Evolutionary conservation across 148 eudicot genomes (phyloP).

Genomic region (Pharnaceum exiguum): DNA sequence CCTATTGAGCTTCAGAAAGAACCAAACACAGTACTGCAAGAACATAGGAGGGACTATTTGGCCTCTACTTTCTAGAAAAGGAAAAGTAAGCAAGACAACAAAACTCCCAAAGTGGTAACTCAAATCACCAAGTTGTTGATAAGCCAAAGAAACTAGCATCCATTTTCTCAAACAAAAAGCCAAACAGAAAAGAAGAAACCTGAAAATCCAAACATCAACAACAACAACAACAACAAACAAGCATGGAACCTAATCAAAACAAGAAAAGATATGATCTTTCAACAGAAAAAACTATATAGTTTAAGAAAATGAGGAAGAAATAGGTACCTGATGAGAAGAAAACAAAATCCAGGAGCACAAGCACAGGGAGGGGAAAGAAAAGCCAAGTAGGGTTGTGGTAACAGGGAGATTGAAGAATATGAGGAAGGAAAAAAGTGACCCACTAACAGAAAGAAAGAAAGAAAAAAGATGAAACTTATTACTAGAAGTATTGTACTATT

Average conservation of each 20-base stretch:
- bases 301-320: background rate
- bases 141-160: constrained; percentile 1
- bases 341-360: background rate
- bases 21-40: constrained; percentile 7
- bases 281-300: background rate
- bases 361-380: background rate
- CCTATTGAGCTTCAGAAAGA: constrained; percentile 2
- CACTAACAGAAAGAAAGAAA: constrained; percentile 6
- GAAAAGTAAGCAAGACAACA: constrained; percentile 4
- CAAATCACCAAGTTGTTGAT: background rate
- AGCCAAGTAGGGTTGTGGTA: background rate
- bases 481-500: background rate
- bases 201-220: background rate
- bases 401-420: background rate
- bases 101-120: constrained; percentile 13
- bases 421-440: constrained; percentile 8
- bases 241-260: background rate
- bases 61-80: background rate
- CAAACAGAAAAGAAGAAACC: background rate
- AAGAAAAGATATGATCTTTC: too few species aligned
- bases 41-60: background rate
- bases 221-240: background rate
- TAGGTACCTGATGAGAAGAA: constrained; percentile 18
- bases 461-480: constrained; percentile 7
- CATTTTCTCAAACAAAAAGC: background rate